Percentiles rank a stretch among this genome's conserved stretches.
These are phyloP conservation scores for Penicillium oxalicum DNA, from an alignment of 2,329 filamentous ascomycete genomes.

Conservation along the genomic window DNA sequence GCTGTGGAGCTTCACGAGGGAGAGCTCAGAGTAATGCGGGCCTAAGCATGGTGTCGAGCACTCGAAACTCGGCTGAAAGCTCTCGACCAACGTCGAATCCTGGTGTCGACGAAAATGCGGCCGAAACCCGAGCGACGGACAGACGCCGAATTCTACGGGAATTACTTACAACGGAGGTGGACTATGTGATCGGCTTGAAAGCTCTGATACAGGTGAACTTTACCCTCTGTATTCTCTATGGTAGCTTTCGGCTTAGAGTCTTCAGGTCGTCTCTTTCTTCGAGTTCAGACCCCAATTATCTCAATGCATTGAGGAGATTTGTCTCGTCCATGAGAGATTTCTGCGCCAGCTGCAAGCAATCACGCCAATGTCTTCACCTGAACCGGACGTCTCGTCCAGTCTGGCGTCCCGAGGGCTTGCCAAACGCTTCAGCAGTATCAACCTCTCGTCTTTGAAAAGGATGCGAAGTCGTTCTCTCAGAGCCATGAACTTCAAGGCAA, in stretches of 20 bases:
- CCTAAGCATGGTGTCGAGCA: constrained; percentile 54
- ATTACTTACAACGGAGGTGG: constrained; percentile 76
- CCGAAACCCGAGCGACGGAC: constrained; percentile 60
- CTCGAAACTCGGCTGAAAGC: constrained; percentile 58
- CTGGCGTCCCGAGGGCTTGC: constrained; percentile 31
- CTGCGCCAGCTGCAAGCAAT: constrained; percentile 65
- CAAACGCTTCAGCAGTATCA: constrained; percentile 45
- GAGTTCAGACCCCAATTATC: constrained; percentile 70
- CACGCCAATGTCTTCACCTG: constrained; percentile 56
- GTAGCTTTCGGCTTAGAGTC: constrained; percentile 14
- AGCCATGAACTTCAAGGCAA: constrained; percentile 25
- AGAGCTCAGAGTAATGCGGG: constrained; percentile 55
- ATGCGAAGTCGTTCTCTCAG: constrained; percentile 25
- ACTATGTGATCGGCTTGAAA: constrained; percentile 80
- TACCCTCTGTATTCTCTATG: neutral
- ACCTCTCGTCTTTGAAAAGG: constrained; percentile 36
- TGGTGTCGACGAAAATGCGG: constrained; percentile 61
- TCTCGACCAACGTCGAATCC: constrained; percentile 41
- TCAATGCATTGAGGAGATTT: constrained; percentile 69
- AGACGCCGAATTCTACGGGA: constrained; percentile 78
- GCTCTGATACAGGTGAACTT: constrained; percentile 72
- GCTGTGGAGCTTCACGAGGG: constrained; percentile 56
- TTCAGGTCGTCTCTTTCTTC: constrained; percentile 64
- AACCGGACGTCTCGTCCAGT: constrained; percentile 17
- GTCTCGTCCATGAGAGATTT: constrained; percentile 77